Base-by-base conservation (phyloP, 2,329 filamentous ascomycete genomes). In the Rasamsonia emersonii region DNA sequence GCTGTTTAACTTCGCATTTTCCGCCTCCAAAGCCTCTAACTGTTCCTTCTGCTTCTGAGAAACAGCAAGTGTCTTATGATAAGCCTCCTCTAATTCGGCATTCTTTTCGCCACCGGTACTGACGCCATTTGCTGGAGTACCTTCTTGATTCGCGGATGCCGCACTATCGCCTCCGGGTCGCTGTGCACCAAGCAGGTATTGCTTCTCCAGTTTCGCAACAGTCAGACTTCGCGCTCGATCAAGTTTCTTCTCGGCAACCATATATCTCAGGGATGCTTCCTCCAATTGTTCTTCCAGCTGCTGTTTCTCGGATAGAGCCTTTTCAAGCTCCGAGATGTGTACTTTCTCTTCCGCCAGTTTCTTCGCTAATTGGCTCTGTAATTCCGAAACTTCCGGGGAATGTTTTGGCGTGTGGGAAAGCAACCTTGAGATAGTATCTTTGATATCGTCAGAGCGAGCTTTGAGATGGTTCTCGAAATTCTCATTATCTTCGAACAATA, bases 161-260 rank as follows among this genome's bases (percentile, higher is more conserved):
- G 68, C 59, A 26, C 54, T 58, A 27, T 67, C 65, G 11, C 65
- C 62, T 20, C 62, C 60, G 18, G 60, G 62, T 40, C 63, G 68
- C 25, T 61, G 58, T 9, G 73, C 75, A 36, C 80, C 80, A 37
- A 83, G 73, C 31, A 88, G 74, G 18, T 88, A 86, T 60, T 94
- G 85, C 49, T 86, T 82, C 56, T 96, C 91, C 38, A 98, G 62
- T 55, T 93, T 94, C 40, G 88, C 83, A 2, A 95, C 86, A 36
- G 93, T 86, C 10, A 78, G 66, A 53, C 91, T 98, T 59, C 85
- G 89, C 15, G 82, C 76, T 25, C 91, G 77, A 55, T 98, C 91
- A 32, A 96, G 68, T 55, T 86, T 91, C 65, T 93, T 93, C 57
- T 98, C 91, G 0, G 91, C 91, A 45, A 93, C 84, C 66, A 96